Evolutionary conservation across 2,329 filamentous ascomycete species (phyloP).

Genomic region (Talaromyces rugulosus): DNA sequence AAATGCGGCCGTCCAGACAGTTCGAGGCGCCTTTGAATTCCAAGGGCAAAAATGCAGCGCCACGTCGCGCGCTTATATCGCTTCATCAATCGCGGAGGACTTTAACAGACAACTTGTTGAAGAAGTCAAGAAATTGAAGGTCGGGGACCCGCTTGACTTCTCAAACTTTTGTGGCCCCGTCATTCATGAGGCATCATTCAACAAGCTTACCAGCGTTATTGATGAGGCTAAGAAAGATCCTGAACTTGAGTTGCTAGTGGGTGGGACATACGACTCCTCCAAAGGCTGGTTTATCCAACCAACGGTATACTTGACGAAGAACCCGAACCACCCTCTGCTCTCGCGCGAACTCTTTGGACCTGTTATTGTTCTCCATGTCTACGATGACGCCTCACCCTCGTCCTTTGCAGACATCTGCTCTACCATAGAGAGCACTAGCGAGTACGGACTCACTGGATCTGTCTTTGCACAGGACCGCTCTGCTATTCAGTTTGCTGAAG

Average conservation of each 20-base stretch:
- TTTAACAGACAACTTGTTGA: conserved; percentile 64
- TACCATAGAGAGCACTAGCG: conserved; percentile 38
- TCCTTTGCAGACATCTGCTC: conserved; percentile 60
- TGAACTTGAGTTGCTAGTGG: conserved; percentile 67
- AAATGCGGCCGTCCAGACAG: conserved; percentile 76
- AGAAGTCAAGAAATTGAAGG: conserved; percentile 66
- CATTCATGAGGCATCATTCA: conserved; percentile 76
- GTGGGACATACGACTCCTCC: conserved; percentile 71
- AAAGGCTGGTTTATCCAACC: conserved; percentile 82
- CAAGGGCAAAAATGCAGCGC: conserved; percentile 91
- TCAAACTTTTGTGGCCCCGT: conserved; percentile 82
- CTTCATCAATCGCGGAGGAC: conserved; percentile 67
- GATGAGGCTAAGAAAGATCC: conserved; percentile 73
- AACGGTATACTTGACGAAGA: conserved; percentile 72
- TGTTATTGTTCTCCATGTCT: conserved; percentile 69
- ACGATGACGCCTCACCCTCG: conserved; percentile 60
- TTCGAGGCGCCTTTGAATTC: conserved; percentile 85
- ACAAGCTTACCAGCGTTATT: conserved; percentile 72
- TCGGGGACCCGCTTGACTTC: conserved; percentile 67
- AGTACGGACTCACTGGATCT: conserved; percentile 41
- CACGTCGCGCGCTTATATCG: conserved; percentile 74
- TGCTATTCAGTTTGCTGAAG: conserved; percentile 31
- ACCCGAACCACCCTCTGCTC: conserved; percentile 70
- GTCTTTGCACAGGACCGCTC: conserved; percentile 39
- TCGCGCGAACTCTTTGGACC: conserved; percentile 80